phyloP scores from a whole-genome alignment of 495 filamentous ascomycete species.

The Penicillium waksmanii region DNA sequence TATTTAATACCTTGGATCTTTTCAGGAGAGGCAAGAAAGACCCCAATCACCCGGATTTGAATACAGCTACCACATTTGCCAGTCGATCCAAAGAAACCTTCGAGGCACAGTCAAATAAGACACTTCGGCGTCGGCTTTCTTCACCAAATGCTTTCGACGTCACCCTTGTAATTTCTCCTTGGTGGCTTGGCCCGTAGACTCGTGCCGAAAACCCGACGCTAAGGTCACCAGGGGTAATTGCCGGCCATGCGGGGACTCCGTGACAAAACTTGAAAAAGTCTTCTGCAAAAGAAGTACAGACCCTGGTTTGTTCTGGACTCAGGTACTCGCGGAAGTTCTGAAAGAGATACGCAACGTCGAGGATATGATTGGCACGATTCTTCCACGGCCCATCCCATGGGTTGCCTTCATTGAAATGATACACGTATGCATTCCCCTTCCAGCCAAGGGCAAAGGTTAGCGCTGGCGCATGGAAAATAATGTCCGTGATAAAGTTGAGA shows the following conservation, averaged over 20 bases:
- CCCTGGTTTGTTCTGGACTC: conserved; percentile 29
- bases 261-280: conserved; percentile 50
- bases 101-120: conserved; percentile 25
- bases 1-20: no score
- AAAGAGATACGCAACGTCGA: conserved; percentile 52
- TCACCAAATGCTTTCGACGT: conserved; percentile 25
- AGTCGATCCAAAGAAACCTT: conserved; percentile 31
- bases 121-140: conserved; percentile 26
- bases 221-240: conserved; percentile 20
- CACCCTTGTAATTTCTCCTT: conserved; percentile 9
- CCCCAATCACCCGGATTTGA: neutral
- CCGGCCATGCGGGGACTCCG: conserved; percentile 43
- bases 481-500: conserved; percentile 44
- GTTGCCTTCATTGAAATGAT: conserved; percentile 54
- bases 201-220: conserved; percentile 27
- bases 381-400: conserved; percentile 53
- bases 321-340: conserved; percentile 48
- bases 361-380: conserved; percentile 43
- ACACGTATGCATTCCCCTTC: conserved; percentile 46
- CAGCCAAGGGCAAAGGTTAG: conserved; percentile 38
- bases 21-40: neutral
- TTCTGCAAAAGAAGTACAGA: conserved; percentile 40
- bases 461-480: conserved; percentile 42
- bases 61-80: conserved; percentile 20
- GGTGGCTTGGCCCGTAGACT: conserved; percentile 32